These are phyloP conservation scores for Ambrosia artemisiifolia DNA, from an alignment of 129 eudicot species.

Conservation along the genomic window DNA sequence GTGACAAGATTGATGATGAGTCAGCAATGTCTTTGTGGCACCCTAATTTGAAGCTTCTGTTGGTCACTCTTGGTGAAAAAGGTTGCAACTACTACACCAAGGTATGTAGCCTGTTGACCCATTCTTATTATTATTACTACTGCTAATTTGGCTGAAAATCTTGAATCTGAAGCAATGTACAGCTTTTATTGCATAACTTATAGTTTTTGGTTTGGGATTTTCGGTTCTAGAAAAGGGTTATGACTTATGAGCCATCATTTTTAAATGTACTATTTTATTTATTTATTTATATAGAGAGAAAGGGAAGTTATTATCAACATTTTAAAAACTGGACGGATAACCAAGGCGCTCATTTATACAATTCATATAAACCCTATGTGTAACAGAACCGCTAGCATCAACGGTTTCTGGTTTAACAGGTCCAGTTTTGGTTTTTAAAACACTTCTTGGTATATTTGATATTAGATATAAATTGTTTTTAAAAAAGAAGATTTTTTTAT, in stretches of 20 bases:
- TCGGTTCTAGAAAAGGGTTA: neutral
- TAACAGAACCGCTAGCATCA: neutral
- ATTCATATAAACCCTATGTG: too few species aligned
- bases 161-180: neutral
- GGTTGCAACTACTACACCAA: conserved; percentile 93
- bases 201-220: neutral
- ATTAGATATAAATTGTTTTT: neutral
- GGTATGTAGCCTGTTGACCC: conserved; percentile 33
- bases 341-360: too few species aligned
- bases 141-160: too few species aligned
- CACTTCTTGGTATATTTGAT: neutral
- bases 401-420: neutral
- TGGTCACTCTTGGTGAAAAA: conserved; percentile 93
- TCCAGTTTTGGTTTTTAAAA: neutral
- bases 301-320: too few species aligned
- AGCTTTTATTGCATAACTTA: neutral
- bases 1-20: conserved; percentile 67
- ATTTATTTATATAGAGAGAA: too few species aligned
- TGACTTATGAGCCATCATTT: too few species aligned
- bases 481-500: neutral
- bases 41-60: conserved; percentile 74
- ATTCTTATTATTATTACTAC: neutral
- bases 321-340: too few species aligned
- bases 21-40: conserved; percentile 93
- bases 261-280: too few species aligned